Conservation (phyloP, 352 stramenopile species). For the Phytophthora foliorum region DNA sequence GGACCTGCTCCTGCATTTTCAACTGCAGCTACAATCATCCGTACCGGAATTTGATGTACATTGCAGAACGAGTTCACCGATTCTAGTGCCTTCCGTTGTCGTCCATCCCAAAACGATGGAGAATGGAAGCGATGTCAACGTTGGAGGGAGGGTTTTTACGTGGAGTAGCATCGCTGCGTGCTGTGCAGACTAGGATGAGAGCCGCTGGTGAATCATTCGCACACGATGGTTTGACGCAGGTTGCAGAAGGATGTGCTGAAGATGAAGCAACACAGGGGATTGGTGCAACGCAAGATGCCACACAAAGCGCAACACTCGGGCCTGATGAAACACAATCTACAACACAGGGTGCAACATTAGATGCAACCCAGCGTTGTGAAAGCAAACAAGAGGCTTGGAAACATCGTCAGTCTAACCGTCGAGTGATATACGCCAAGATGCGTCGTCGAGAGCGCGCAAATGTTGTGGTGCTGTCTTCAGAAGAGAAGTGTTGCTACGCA, state of each 20-base stretch:
- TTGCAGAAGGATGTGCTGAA: background rate
- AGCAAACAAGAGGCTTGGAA: too few relatives aligned
- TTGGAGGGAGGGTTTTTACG: background rate
- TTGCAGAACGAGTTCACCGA: constrained; percentile 6
- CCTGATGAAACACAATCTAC: too few relatives aligned
- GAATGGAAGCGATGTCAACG: constrained; percentile 5
- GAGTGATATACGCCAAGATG: too few relatives aligned
- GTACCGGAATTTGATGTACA: constrained; percentile 4
- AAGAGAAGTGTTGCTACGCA: too few relatives aligned
- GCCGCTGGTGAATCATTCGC: background rate
- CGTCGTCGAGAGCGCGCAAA: too few relatives aligned
- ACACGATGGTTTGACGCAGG: constrained; percentile 6
- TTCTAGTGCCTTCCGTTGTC: constrained; percentile 1
- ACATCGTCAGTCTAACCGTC: too few relatives aligned
- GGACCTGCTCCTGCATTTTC: constrained; percentile 3
- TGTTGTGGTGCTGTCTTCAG: too few relatives aligned
- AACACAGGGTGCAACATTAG: too few relatives aligned
- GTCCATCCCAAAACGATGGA: constrained; percentile 2
- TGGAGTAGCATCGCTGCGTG: constrained; percentile 3
- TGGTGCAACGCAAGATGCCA: constrained; percentile 9
- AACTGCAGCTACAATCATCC: constrained; percentile 10
- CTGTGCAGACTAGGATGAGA: background rate
- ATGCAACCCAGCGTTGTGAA: too few relatives aligned
- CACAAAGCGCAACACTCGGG: too few relatives aligned
- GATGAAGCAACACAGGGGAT: background rate